phyloP scores from a whole-genome alignment of 805 yeast genomes.

The Phaffomyces opuntiae region DNA sequence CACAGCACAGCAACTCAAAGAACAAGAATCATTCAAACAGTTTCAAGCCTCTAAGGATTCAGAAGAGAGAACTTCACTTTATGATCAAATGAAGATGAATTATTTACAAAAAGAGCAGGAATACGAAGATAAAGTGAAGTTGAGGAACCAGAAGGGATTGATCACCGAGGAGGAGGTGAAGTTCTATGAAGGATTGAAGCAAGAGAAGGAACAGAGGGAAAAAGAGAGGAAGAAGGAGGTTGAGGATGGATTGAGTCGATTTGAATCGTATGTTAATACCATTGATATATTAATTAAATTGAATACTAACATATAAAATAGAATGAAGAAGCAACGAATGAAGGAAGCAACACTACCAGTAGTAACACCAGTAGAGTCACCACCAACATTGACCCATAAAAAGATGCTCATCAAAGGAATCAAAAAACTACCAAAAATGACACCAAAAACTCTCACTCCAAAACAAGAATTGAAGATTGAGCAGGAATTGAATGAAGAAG shows the following conservation, averaged over 20 bases:
- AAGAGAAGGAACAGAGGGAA: slow-evolving; percentile 8
- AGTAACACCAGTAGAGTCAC: neutral
- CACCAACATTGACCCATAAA: too few relatives aligned
- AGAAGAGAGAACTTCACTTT: slow-evolving; percentile 17
- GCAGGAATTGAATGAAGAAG: too few relatives aligned
- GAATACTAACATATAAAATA: slow-evolving; percentile 6
- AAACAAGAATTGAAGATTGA: too few relatives aligned
- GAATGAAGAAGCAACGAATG: slow-evolving; percentile 5
- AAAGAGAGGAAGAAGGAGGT: slow-evolving; percentile 12
- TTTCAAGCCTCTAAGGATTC: slow-evolving; percentile 17
- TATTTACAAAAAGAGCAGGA: slow-evolving; percentile 19
- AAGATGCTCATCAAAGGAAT: too few relatives aligned
- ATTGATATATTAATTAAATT: too few relatives aligned
- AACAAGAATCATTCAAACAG: slow-evolving; percentile 12
- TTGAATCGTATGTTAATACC: slow-evolving; percentile 10
- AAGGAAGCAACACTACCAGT: neutral
- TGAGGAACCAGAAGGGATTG: slow-evolving; percentile 15
- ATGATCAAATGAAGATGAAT: slow-evolving; percentile 23
- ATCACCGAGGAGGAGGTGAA: slow-evolving; percentile 15
- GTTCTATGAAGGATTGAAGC: slow-evolving; percentile 13
- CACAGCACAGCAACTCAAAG: slow-evolving; percentile 12
- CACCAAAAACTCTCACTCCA: too few relatives aligned
- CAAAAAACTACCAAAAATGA: too few relatives aligned
- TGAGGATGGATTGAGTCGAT: slow-evolving; percentile 13
- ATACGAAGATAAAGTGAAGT: slow-evolving; percentile 18